Evolutionary conservation across 192 early-diverging fungal genomes (phyloP).

Genomic region (Dispira simplex): DNA sequence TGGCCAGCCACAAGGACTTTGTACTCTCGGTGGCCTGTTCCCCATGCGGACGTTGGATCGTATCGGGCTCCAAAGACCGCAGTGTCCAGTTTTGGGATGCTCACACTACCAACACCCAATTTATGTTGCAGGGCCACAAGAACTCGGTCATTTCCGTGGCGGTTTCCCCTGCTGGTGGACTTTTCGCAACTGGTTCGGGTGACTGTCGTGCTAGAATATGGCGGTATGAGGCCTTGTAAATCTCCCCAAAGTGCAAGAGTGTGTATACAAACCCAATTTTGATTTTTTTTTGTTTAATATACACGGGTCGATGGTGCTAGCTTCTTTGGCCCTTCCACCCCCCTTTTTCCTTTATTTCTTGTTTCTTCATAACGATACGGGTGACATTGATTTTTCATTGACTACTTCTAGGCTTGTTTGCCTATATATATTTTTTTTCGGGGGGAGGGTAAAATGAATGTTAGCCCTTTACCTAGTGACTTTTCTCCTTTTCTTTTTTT

Average conservation of each 20-base stretch:
- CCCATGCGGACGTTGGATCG: slow-evolving; percentile 75
- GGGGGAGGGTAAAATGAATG: too few relatives aligned
- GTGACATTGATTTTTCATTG: too few relatives aligned
- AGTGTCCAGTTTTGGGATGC: slow-evolving; percentile 92
- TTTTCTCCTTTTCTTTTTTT: too few relatives aligned
- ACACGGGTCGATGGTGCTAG: too few relatives aligned
- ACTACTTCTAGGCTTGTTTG: too few relatives aligned
- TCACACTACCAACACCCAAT: slow-evolving; percentile 46
- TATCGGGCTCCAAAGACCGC: slow-evolving; percentile 85
- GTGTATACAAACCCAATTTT: too few relatives aligned
- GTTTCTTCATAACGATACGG: too few relatives aligned
- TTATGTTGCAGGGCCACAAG: slow-evolving; percentile 90
- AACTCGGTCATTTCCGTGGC: slow-evolving; percentile 96
- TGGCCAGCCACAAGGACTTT: slow-evolving; percentile 80
- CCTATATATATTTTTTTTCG: too few relatives aligned
- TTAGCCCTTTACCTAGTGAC: too few relatives aligned
- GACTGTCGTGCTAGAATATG: slow-evolving; percentile 87
- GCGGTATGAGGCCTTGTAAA: slow-evolving; percentile 33
- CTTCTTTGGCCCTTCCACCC: too few relatives aligned
- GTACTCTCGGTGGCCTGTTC: slow-evolving; percentile 86
- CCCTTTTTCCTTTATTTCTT: too few relatives aligned
- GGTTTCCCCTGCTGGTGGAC: slow-evolving; percentile 55
- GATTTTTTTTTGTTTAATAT: slow-evolving; percentile 25
- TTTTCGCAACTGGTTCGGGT: slow-evolving; percentile 94
- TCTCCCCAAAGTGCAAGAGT: too few relatives aligned